Base-by-base conservation (phyloP, 1,139 yeast species). In the Tardiomyces depauwii region DNA sequence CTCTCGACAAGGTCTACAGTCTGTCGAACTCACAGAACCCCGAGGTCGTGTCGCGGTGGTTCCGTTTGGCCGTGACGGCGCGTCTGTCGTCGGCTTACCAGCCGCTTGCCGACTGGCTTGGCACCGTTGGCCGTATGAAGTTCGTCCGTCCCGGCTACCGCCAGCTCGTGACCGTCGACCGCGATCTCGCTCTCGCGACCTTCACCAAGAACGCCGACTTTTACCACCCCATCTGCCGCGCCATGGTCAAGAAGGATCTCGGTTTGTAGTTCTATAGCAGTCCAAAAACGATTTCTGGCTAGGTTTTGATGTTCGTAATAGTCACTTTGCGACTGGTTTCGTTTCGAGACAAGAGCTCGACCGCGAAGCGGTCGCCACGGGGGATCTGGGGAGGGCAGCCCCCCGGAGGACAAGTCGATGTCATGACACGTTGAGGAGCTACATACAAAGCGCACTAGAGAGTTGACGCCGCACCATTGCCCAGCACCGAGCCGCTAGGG, bases 111-210 rank as follows among this genome's bases (percentile, higher is more conserved):
- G 76, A 77, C 46, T 88, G 95, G 95, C 71, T 88, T 48, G 94
- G 93, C 9, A 80, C 91, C 2, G 93, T 87, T 25, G 96, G 96
- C 19, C 77, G 96, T 70, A 88, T 88, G 96, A 88, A 88, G 70
- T 88, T 80, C 61, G 95, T 86, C 39, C 76, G 96, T 63, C 95
- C 96, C 23, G 88, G 94, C 1, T 87, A 77, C 66, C 73, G 77
- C 39, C 66, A 79, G 51, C 70, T 88, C 51, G 74, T 78, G 60
- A 60, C 68, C 19, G 89, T 82, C 23, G 84, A 85, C 61, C 77
- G 76, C 44, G 66, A 72, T 12, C 67, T 80, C 54, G 96, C 96
- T 0, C 58, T 81, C 19, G 62, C 62, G 2, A 84, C 87, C 18
- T 88, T 84, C 66, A 67, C 66, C 42, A 72, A 72, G 59, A 74